Evolutionary conservation across 2,329 filamentous ascomycete species (phyloP), one percentile per base, ranked within the genome.

Genomic region (Penicillium verrucosum): DNA sequence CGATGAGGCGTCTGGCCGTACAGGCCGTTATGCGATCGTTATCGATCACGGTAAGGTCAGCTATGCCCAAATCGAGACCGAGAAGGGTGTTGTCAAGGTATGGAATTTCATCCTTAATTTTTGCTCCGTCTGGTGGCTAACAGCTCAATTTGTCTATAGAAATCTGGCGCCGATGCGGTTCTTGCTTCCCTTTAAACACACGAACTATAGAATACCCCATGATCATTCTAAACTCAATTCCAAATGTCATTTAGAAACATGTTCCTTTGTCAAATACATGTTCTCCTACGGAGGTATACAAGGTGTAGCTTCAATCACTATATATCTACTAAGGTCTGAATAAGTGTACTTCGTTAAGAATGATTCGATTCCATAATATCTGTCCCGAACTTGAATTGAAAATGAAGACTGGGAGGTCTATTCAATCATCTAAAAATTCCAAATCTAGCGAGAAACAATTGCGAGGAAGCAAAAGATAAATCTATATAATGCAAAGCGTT

Each of bases 31-130:
- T 79, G 90, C 89, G 60, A 83, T 95, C 71, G 80, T 92, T 61
- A 79, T 95, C 64, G 90, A 92, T 75, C 81, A 94, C 70, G 90
- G 90, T 71, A 92, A 89, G 80, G 82, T 96, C 63, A 78, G 79
- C 64, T 94, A 95, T 73, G 88, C 89, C 49, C 87, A 88, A 75
- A 87, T 85, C 65, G 90, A 95, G 78, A 77, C 74, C 51, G 81
- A 70, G 62, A 65, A 58, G 58, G 65, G 70, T 25, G 54, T 49
- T 57, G 62, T 68, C 14, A 64, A 80, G 68, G 71, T 73, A 56
- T 49, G 62, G 3, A 30, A 18, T 16, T 41, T 30, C 2, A 14
- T 9, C 0, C 1, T n/a, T 16, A 8, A 2, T 10, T 11, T 11
- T 10, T 10, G 7, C 2, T 37, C 9, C 4, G 14, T 45, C 34